Evolutionary conservation across 768 basidiomycete genomes (phyloP).

Genomic region (Galerina sulciceps): DNA sequence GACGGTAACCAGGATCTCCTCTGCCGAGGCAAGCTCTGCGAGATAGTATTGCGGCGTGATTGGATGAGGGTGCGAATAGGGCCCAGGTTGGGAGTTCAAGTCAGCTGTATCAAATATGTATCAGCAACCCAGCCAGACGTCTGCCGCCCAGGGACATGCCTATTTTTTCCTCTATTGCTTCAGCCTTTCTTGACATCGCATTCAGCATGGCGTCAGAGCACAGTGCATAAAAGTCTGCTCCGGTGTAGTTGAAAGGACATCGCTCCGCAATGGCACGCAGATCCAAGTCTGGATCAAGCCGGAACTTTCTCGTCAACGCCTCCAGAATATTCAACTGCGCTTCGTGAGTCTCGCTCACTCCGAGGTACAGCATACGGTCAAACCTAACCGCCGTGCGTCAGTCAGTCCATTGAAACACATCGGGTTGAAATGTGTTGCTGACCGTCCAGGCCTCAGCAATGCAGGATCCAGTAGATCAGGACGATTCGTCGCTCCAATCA

Average conservation of each 20-base stretch:
- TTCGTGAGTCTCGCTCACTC: constrained; percentile 85
- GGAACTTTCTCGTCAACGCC: constrained; percentile 93
- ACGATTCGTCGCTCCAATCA: constrained; percentile 94
- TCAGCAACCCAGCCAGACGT: neutral
- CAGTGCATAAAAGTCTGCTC: constrained; percentile 97
- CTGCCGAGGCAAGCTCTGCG: constrained; percentile 72
- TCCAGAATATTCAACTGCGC: constrained; percentile 86
- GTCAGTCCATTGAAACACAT: too few relatives aligned
- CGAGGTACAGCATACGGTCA: constrained; percentile 95
- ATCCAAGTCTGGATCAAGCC: constrained; percentile 68
- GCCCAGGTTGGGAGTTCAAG: constrained; percentile 51
- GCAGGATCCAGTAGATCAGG: constrained; percentile 93
- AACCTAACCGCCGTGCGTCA: constrained; percentile 56
- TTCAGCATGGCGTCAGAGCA: constrained; percentile 96
- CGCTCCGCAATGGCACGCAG: constrained; percentile 65
- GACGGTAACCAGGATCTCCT: constrained; percentile 80
- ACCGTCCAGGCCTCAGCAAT: constrained; percentile 87
- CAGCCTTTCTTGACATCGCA: constrained; percentile 90
- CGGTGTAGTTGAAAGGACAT: constrained; percentile 94
- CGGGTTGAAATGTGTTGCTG: constrained; percentile 19
- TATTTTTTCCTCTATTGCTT: constrained; percentile 75
- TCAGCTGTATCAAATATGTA: constrained; percentile 29
- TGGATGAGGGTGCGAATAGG: constrained; percentile 59
- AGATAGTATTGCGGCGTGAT: constrained; percentile 92
- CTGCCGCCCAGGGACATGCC: constrained; percentile 42